These are phyloP conservation scores for Phanerochaete carnosa DNA, from an alignment of 768 basidiomycete species.

Conservation along the genomic window DNA sequence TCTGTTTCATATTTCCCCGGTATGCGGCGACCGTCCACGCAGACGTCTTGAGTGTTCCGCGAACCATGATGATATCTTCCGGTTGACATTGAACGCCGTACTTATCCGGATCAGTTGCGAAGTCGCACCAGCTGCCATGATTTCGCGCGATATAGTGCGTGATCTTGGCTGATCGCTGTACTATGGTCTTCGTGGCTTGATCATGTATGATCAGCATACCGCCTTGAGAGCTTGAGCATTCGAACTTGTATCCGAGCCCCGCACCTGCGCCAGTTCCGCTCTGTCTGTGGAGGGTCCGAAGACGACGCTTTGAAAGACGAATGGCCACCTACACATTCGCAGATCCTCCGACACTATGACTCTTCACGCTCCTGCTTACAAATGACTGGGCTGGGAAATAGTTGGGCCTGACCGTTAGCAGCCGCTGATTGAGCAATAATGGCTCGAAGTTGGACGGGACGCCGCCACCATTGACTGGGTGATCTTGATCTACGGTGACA, in stretches of 20 bases:
- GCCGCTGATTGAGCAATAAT: neutral
- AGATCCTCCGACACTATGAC: neutral
- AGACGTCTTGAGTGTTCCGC: constrained; percentile 8
- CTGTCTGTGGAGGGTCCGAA: neutral
- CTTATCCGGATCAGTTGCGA: constrained; percentile 1
- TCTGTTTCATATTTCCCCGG: neutral
- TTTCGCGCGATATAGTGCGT: constrained; percentile 11
- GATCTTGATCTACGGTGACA: constrained; percentile 3
- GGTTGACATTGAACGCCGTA: constrained; percentile 1
- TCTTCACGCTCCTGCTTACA: constrained; percentile 6
- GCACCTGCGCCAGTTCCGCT: neutral
- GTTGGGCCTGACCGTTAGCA: neutral
- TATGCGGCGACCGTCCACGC: constrained; percentile 10
- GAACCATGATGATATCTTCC: constrained; percentile 10
- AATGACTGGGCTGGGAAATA: constrained; percentile 1
- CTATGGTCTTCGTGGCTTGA: neutral
- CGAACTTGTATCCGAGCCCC: constrained; percentile 10
- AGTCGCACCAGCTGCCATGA: constrained; percentile 16
- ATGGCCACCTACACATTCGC: constrained; percentile 5
- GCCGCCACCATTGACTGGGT: constrained; percentile 4
- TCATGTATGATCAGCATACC: constrained; percentile 14
- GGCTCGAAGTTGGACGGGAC: constrained; percentile 1
- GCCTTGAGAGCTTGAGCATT: constrained; percentile 17
- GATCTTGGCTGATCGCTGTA: neutral
- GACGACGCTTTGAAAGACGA: neutral